A percentile compares a stretch with the other conserved stretches of the same genome.
These are phyloP conservation scores for Mycena alexandri DNA, from an alignment of 768 basidiomycete species.

Conservation along the genomic window DNA sequence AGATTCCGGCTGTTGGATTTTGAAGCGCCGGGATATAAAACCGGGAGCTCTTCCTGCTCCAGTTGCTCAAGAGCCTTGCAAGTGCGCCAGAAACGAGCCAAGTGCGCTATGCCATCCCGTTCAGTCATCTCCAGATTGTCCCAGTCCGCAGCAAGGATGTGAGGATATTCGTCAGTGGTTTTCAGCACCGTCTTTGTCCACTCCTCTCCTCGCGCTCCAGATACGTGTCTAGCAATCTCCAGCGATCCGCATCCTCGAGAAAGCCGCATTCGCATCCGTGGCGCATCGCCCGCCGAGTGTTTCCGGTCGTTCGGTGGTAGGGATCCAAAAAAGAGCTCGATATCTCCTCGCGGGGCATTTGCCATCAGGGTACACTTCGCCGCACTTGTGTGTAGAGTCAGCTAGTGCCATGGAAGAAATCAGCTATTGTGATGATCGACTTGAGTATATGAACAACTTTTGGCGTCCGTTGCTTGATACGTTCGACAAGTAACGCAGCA, in stretches of 20 bases:
- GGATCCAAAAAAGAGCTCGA: constrained; percentile 56
- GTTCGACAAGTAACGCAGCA: constrained; percentile 57
- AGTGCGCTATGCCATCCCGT: constrained; percentile 41
- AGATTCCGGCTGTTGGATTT: constrained; percentile 13
- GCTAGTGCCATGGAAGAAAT: constrained; percentile 44
- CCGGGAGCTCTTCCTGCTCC: constrained; percentile 22
- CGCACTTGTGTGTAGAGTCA: constrained; percentile 54
- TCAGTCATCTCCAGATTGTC: constrained; percentile 43
- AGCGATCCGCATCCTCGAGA: constrained; percentile 48
- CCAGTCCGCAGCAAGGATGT: constrained; percentile 43
- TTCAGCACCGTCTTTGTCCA: constrained; percentile 53
- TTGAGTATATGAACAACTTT: constrained; percentile 50
- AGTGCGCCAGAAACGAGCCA: constrained; percentile 43
- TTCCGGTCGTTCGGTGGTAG: constrained; percentile 26
- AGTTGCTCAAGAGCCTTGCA: constrained; percentile 41
- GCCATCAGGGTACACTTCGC: constrained; percentile 66
- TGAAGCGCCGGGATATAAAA: not conserved
- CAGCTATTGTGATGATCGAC: not conserved
- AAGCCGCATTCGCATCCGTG: constrained; percentile 54
- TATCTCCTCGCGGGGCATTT: constrained; percentile 61
- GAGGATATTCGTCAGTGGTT: constrained; percentile 40
- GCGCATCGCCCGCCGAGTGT: constrained; percentile 12
- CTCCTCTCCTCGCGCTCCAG: constrained; percentile 49
- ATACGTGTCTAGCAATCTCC: constrained; percentile 51
- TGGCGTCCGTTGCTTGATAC: constrained; percentile 66